These are phyloP conservation scores for Ceratocystis lukuohia DNA, from an alignment of 2,329 filamentous ascomycete genomes.

Conservation along the genomic window DNA sequence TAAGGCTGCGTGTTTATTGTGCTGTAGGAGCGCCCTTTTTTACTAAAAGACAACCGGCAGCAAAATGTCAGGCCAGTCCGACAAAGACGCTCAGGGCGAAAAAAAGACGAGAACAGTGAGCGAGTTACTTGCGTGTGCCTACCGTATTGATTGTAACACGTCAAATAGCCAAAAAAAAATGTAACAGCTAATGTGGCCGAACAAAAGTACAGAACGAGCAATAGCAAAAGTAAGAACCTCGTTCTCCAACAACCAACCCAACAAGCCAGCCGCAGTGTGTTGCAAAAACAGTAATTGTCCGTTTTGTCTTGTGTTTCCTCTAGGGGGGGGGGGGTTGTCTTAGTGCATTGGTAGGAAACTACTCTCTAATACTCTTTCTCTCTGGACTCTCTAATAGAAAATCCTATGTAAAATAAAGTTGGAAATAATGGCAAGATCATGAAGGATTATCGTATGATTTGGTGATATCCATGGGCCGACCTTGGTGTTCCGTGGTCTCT, in stretches of 20 bases:
- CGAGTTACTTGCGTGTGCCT: background rate
- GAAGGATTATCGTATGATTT: constrained; percentile 18
- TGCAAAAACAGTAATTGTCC: too few relatives aligned
- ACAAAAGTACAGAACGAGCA: background rate
- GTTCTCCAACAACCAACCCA: too few relatives aligned
- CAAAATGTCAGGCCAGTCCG: background rate
- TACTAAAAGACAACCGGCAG: background rate
- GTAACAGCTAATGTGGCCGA: background rate
- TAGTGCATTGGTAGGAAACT: background rate
- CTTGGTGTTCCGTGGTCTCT: constrained; percentile 5
- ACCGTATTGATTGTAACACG: constrained; percentile 3
- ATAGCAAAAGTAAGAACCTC: too few relatives aligned
- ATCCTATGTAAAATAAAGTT: constrained; percentile 18
- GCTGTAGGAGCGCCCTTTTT: background rate
- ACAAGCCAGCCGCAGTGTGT: too few relatives aligned
- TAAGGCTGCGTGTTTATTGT: too few relatives aligned
- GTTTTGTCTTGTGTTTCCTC: too few relatives aligned
- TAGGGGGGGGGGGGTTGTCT: too few relatives aligned
- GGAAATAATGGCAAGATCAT: constrained; percentile 18
- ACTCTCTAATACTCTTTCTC: background rate
- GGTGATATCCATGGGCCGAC: constrained; percentile 7
- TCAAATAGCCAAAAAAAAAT: background rate
- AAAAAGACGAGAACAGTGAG: background rate
- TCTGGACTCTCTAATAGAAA: background rate
- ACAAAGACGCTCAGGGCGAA: background rate